Evolutionary conservation across 257 asterid genomes (phyloP).

Genomic region (Capsicum rhomboideum): DNA sequence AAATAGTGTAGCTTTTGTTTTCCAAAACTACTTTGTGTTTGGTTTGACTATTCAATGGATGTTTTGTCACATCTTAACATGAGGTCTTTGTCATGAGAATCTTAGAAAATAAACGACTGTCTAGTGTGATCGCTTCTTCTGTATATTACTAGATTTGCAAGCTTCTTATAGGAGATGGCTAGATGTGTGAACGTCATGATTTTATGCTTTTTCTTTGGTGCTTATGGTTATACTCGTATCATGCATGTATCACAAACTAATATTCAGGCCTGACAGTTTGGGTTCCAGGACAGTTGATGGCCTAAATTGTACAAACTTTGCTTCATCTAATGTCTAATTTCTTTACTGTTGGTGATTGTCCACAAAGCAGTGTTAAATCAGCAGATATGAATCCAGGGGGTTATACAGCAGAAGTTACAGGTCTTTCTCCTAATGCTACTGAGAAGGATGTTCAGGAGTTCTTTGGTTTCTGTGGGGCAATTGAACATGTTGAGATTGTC

Average conservation of each 20-base stretch:
- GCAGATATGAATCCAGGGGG: conserved; percentile 68
- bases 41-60: neutral
- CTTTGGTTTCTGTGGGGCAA: conserved; percentile 82
- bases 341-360: neutral
- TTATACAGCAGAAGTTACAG: conserved; percentile 68
- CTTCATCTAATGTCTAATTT: neutral
- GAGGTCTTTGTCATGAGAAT: neutral
- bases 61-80: neutral
- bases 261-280: neutral
- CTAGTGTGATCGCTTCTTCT: neutral
- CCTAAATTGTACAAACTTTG: neutral
- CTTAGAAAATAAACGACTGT: neutral
- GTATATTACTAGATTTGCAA: neutral
- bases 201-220: neutral
- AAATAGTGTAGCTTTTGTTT: neutral
- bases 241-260: neutral
- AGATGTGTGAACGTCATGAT: neutral
- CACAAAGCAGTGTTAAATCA: neutral
- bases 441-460: conserved; percentile 85
- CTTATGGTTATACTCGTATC: neutral
- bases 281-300: neutral
- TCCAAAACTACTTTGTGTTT: neutral
- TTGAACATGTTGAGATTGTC: conserved; percentile 79
- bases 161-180: neutral
- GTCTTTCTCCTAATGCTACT: conserved; percentile 60